A percentile compares a stretch with the other conserved stretches of the same genome.
Evolutionary conservation across 352 stramenopile species (phyloP).

Genomic region (Globisporangium nunn): DNA sequence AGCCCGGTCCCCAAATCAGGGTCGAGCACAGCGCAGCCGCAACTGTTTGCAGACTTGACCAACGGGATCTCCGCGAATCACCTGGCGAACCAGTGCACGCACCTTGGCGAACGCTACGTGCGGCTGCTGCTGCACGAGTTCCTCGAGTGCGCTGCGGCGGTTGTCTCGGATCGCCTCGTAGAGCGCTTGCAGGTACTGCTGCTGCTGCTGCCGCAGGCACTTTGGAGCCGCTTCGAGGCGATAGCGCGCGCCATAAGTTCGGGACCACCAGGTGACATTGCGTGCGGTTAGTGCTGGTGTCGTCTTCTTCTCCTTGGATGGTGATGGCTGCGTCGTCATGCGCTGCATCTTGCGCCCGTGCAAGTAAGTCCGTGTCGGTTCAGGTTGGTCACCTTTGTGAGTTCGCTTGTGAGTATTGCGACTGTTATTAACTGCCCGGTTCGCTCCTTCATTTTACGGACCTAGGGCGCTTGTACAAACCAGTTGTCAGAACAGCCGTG

Average conservation of each 20-base stretch:
- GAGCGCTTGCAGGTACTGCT: conserved; percentile 1
- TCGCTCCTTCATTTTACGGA: not conserved
- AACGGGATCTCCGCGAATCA: conserved; percentile 2
- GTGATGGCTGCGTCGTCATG: not conserved
- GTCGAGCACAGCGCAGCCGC: not conserved
- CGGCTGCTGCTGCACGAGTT: conserved; percentile 18
- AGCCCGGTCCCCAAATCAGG: not conserved
- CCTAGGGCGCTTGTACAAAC: not conserved
- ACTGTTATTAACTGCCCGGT: too few species aligned
- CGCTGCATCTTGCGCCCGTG: too few species aligned
- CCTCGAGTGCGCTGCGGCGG: conserved; percentile 17
- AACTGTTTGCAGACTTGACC: not conserved
- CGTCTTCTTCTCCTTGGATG: not conserved
- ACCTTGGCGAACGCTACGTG: conserved; percentile 38
- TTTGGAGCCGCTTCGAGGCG: not conserved
- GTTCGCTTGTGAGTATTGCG: too few species aligned
- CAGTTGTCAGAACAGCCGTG: not conserved
- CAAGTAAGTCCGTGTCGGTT: too few species aligned
- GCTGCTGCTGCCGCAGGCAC: not conserved
- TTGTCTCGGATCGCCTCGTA: conserved; percentile 36
- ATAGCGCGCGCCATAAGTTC: conserved; percentile 14
- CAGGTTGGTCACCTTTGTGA: too few species aligned
- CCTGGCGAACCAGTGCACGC: not conserved
- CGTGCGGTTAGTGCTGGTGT: not conserved
- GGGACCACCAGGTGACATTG: conserved; percentile 20